A percentile compares a stretch with the other conserved stretches of the same genome.
phyloP scores from a whole-genome alignment of 2,329 filamentous ascomycete species.

The Diaporthe longicolla region DNA sequence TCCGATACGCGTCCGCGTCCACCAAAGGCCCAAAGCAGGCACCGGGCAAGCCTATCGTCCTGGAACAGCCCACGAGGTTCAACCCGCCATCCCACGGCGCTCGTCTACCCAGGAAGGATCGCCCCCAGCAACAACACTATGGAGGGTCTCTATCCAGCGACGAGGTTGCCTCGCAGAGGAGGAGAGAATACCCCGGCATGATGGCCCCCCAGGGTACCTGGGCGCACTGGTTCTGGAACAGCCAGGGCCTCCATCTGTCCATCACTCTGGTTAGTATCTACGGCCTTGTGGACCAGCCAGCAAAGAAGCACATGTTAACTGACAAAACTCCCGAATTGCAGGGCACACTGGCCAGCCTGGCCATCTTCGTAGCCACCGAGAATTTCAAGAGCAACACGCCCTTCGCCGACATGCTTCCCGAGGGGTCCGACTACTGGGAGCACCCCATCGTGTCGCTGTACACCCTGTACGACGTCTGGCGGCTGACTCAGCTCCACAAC shows the following conservation, averaged over 20 bases:
- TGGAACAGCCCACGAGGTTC: constrained; percentile 91
- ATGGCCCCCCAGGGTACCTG: constrained; percentile 88
- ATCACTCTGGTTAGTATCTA: constrained; percentile 79
- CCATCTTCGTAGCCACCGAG: constrained; percentile 78
- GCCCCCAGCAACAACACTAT: constrained; percentile 78
- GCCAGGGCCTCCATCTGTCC: constrained; percentile 80
- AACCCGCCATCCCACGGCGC: constrained; percentile 91
- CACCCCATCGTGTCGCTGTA: constrained; percentile 78
- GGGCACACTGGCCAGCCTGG: constrained; percentile 78
- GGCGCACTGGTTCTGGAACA: constrained; percentile 88
- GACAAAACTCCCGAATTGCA: constrained; percentile 47
- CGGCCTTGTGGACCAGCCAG: no score
- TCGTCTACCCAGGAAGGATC: constrained; percentile 67
- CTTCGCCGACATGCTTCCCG: constrained; percentile 83
- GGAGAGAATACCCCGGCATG: constrained; percentile 86
- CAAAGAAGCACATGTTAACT: constrained; percentile 12
- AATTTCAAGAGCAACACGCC: constrained; percentile 87
- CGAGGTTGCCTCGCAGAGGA: constrained; percentile 76
- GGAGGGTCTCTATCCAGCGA: constrained; percentile 78
- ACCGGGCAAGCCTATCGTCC: constrained; percentile 70
- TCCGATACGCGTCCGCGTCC: constrained; percentile 49
- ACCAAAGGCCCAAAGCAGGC: constrained; percentile 54
- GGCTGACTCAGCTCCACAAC: constrained; percentile 81
- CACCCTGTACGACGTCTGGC: constrained; percentile 79
- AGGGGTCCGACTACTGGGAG: constrained; percentile 75